Evolutionary conservation across 306 rosid species (phyloP).

Genomic region (Cicer pinnatifidum): DNA sequence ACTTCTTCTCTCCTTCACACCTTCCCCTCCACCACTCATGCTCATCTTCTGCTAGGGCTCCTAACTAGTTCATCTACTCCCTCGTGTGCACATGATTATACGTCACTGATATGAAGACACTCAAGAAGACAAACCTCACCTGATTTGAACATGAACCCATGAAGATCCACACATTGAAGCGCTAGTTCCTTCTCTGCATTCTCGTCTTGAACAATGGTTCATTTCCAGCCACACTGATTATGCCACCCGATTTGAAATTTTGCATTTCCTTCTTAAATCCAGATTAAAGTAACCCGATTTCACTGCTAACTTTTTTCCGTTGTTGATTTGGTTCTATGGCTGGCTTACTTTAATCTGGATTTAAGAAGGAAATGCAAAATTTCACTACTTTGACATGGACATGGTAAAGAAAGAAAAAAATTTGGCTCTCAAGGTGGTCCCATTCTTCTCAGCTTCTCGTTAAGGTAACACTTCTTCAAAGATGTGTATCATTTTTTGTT

Average conservation of each 20-base stretch:
- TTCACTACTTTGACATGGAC: not conserved
- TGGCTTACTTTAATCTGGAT: not conserved
- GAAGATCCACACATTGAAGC: not conserved
- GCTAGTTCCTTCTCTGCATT: not conserved
- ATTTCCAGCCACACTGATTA: not conserved
- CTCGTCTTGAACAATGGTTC: not conserved
- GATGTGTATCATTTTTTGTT: not conserved
- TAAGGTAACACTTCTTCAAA: not conserved
- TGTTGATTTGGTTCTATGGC: not conserved
- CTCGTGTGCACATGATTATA: not conserved
- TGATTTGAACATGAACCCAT: not conserved
- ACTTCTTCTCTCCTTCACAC: not conserved
- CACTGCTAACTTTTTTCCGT: not conserved
- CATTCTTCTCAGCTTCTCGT: not conserved
- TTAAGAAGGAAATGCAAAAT: not conserved
- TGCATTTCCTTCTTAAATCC: no score
- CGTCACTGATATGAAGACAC: not conserved
- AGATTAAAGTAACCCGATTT: no score
- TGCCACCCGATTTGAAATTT: no score
- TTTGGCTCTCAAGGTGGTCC: not conserved
- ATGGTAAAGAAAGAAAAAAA: not conserved
- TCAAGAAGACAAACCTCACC: not conserved
- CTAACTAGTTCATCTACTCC: not conserved
- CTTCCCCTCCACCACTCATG: not conserved
- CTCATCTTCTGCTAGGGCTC: not conserved